Percentiles rank a stretch among this genome's conserved stretches.
These are phyloP conservation scores for Inonotus obliquus DNA, from an alignment of 1,284 basidiomycete genomes.

Conservation along the genomic window DNA sequence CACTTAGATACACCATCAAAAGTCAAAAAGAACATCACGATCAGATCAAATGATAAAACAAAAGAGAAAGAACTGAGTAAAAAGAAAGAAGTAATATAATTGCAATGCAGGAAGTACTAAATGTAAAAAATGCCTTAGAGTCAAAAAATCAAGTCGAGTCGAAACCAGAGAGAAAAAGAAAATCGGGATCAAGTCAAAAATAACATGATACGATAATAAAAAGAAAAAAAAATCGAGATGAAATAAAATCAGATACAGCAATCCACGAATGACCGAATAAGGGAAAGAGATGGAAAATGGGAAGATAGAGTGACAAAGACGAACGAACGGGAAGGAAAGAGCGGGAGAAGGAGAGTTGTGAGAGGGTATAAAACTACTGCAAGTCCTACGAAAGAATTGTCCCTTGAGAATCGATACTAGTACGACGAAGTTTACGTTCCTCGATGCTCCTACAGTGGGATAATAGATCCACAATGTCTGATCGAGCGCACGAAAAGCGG, in stretches of 20 bases:
- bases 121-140: neutral
- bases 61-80: neutral
- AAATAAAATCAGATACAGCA: too few relatives aligned
- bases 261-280: too few relatives aligned
- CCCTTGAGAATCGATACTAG: slow-evolving; percentile 33
- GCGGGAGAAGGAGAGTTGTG: neutral
- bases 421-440: slow-evolving; percentile 40
- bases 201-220: slow-evolving; percentile 19
- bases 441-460: slow-evolving; percentile 66
- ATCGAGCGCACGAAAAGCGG: slow-evolving; percentile 60
- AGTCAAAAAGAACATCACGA: neutral
- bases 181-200: too few relatives aligned
- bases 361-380: slow-evolving; percentile 18
- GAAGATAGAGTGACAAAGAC: neutral
- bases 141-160: neutral
- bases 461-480: slow-evolving; percentile 60
- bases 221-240: neutral
- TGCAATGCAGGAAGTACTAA: neutral
- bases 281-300: too few relatives aligned
- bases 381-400: slow-evolving; percentile 29
- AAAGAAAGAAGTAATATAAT: neutral
- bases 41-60: neutral
- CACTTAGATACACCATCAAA: neutral
- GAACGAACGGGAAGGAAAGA: neutral
- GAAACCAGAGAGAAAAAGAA: neutral